Evolutionary conservation across 192 early-diverging fungal genomes (phyloP), one percentile per base, ranked within the genome.

Genomic region (Coemansia sp.): DNA sequence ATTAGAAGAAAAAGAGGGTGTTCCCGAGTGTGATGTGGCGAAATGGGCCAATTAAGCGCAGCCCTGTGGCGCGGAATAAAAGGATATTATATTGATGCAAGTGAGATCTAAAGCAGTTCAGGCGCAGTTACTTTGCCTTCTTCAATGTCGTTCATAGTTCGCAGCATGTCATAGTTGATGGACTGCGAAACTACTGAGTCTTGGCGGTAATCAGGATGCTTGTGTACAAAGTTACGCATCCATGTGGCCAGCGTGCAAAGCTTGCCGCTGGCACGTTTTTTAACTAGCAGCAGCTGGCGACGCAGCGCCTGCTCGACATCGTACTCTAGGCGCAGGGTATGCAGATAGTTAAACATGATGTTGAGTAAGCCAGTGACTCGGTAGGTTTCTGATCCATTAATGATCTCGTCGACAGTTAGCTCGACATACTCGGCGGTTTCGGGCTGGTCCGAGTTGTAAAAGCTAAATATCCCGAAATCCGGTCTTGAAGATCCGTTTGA

Each of bases 331-430:
- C 88, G 81, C 33, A 88, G 55, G 26, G 83, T 80, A 57, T 88
- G 83, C 21, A 98, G 78, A 61, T 94, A 97, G 15, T 77, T 77
- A 50, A 84, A 78, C 30, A 98, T 86, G 39, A 96, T 68, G 47
- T 83, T 84, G 30, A 94, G 70, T 31, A 98, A 70, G 12, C 96
- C 96, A 6, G 81, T 80, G 69, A 94, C 63, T 20, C 64, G 38
- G 54, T 60, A 93, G 14, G 79, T 78, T 8, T 62, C 58, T 48
- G 82, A 82, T n/a, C 93, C 93, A 65, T 94, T 94, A 62, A 98
- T 85, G 58, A 97, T 96, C 61, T 95, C 91, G 62, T 95, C 80
- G 9, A 96, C 80, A 5, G 92, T 88, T 80, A 95, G 86, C 55
- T 88, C 70, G 33, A 82, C 84, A 50, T 86, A 90, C 46, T 87